Conservation (phyloP, 106 monocot species). For the Dioscorea alata region DNA sequence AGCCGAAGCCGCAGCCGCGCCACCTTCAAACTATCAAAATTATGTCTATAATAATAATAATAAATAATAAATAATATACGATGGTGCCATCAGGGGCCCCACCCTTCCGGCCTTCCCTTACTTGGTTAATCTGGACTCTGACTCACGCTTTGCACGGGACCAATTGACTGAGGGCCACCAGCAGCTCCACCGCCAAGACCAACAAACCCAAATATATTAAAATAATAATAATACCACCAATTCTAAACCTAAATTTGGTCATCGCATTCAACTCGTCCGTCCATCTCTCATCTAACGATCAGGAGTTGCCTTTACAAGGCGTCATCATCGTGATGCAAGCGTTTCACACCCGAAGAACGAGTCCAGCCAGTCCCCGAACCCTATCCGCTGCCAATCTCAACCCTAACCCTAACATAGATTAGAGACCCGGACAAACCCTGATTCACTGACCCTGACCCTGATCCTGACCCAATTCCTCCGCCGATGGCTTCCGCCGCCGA, state of each 20-base stretch:
- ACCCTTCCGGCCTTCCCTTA: too few relatives aligned
- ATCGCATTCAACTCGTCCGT: neutral
- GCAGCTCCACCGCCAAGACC: neutral
- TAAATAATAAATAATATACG: too few relatives aligned
- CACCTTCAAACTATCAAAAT: too few relatives aligned
- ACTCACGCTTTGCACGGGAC: too few relatives aligned
- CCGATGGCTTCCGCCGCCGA: neutral
- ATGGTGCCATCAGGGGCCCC: too few relatives aligned
- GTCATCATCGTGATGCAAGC: neutral
- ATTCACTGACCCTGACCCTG: neutral
- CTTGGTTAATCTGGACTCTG: too few relatives aligned
- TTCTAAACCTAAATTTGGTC: neutral
- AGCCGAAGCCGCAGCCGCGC: too few relatives aligned
- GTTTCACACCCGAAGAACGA: neutral
- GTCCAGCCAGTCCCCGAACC: neutral
- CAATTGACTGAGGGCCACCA: neutral
- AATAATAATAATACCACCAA: neutral
- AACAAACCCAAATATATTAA: neutral
- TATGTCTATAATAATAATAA: too few relatives aligned
- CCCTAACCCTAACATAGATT: neutral
- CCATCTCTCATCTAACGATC: neutral
- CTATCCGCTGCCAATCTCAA: constrained; percentile 5
- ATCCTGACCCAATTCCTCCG: neutral
- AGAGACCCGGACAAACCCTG: neutral
- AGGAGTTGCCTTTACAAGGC: neutral